Evolutionary conservation across 345 rosid genomes (phyloP).

Genomic region (Gossypium rotundifolium): DNA sequence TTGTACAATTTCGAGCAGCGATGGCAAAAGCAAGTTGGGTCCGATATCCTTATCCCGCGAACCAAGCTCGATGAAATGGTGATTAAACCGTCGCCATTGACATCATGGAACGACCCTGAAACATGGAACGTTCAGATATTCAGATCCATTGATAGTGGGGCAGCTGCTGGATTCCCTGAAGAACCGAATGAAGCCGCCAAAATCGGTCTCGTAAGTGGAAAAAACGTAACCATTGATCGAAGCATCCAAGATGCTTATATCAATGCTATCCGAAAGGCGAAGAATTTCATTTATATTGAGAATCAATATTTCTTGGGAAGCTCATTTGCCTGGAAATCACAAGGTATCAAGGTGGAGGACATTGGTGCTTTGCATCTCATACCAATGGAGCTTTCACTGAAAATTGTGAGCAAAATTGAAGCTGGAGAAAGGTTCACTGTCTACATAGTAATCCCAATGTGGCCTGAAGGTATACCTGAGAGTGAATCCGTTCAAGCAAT

Average conservation of each 20-base stretch:
- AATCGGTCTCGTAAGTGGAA: neutral
- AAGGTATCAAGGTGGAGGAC: neutral
- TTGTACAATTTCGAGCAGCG: slow-evolving; percentile 12
- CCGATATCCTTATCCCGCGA: neutral
- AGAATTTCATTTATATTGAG: slow-evolving; percentile 11
- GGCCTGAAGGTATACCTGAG: slow-evolving; percentile 18
- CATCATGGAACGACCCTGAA: neutral
- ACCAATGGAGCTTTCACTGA: slow-evolving; percentile 13
- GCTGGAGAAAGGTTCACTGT: slow-evolving; percentile 10
- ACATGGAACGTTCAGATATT: slow-evolving; percentile 14
- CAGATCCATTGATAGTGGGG: slow-evolving; percentile 12
- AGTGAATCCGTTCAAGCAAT: slow-evolving; percentile 12
- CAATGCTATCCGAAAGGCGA: slow-evolving; percentile 11
- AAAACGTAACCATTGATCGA: slow-evolving; percentile 5
- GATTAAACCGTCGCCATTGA: neutral
- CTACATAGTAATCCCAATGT: slow-evolving; percentile 18
- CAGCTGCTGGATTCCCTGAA: neutral
- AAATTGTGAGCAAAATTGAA: slow-evolving; percentile 17
- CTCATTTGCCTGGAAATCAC: slow-evolving; percentile 15
- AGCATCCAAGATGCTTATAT: slow-evolving; percentile 17
- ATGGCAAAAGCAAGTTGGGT: slow-evolving; percentile 2
- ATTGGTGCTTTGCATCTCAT: slow-evolving; percentile 11
- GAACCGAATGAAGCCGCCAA: neutral
- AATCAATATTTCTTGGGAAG: slow-evolving; percentile 16
- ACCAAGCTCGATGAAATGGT: neutral